Conservation (phyloP, 176 grass and related monocot genomes). For the Alloteropsis semialata region DNA sequence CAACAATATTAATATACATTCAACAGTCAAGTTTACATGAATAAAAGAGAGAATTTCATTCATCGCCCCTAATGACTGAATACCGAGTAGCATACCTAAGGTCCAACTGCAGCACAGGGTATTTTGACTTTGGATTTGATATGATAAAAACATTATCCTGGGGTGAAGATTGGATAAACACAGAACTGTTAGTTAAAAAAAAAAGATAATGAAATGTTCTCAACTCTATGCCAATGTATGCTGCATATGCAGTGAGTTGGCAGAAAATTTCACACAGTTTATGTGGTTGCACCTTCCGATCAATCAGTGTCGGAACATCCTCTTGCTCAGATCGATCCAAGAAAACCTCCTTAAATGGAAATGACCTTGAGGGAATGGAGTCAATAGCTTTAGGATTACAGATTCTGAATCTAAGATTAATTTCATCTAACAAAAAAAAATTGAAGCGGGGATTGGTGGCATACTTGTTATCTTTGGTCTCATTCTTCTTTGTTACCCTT, state of each 20-base stretch:
- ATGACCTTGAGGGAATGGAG: constrained; percentile 55
- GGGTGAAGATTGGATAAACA: constrained; percentile 19
- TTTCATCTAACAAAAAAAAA: constrained; percentile 9
- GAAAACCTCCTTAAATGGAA: constrained; percentile 96
- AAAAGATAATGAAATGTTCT: neutral
- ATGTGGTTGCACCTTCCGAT: constrained; percentile 66
- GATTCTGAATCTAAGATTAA: constrained; percentile 22
- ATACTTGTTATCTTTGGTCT: constrained; percentile 99
- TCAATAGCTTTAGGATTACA: constrained; percentile 22
- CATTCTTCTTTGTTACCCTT: constrained; percentile 94
- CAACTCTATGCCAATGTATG: neutral
- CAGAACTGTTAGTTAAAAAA: neutral
- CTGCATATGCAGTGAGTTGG: constrained; percentile 18
- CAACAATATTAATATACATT: constrained; percentile 39
- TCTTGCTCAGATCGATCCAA: constrained; percentile 93
- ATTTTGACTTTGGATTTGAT: constrained; percentile 99
- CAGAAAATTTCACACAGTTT: neutral
- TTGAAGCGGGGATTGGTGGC: constrained; percentile 9
- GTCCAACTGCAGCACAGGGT: constrained; percentile 96
- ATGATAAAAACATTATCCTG: constrained; percentile 99
- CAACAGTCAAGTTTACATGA: constrained; percentile 32
- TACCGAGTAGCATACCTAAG: constrained; percentile 52
- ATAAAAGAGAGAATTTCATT: constrained; percentile 15
- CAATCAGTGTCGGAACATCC: constrained; percentile 92
- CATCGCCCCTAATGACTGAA: neutral